Conservation (phyloP, 257 asterid genomes). For the Penstemon barbatus region DNA sequence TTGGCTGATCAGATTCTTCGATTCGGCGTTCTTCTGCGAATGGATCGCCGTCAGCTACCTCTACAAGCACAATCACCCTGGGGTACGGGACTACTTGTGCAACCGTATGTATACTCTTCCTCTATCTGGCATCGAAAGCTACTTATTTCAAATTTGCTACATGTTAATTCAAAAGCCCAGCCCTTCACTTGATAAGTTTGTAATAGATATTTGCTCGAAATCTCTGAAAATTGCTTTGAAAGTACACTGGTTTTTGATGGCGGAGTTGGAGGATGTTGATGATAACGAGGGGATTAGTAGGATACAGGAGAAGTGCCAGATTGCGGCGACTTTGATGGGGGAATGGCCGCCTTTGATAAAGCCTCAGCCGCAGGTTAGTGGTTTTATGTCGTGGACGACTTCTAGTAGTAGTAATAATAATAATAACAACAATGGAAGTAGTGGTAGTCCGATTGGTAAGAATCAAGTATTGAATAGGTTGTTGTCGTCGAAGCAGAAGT, state of each 20-base stretch:
- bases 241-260: constrained; percentile 93
- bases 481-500: constrained; percentile 80
- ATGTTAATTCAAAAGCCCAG: constrained; percentile 94
- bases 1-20: constrained; percentile 89
- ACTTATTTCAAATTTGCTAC: constrained; percentile 86
- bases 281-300: constrained; percentile 90
- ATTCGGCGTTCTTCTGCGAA: constrained; percentile 88
- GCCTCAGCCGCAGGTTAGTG: constrained; percentile 45
- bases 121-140: constrained; percentile 82
- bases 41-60: constrained; percentile 98
- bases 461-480: constrained; percentile 72
- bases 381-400: constrained; percentile 42
- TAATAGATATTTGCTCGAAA: constrained; percentile 76
- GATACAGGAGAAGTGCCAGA: constrained; percentile 94
- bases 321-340: constrained; percentile 92
- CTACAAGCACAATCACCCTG: constrained; percentile 88
- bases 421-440: constrained; percentile 31
- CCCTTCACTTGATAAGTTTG: constrained; percentile 90
- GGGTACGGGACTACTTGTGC: constrained; percentile 87
- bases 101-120: constrained; percentile 94
- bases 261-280: constrained; percentile 90
- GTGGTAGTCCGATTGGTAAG: constrained; percentile 61
- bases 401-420: constrained; percentile 20
- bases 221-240: constrained; percentile 78
- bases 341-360: constrained; percentile 84